These are phyloP conservation scores for Limtongia smithiae DNA, from an alignment of 805 yeast genomes.

Conservation along the genomic window DNA sequence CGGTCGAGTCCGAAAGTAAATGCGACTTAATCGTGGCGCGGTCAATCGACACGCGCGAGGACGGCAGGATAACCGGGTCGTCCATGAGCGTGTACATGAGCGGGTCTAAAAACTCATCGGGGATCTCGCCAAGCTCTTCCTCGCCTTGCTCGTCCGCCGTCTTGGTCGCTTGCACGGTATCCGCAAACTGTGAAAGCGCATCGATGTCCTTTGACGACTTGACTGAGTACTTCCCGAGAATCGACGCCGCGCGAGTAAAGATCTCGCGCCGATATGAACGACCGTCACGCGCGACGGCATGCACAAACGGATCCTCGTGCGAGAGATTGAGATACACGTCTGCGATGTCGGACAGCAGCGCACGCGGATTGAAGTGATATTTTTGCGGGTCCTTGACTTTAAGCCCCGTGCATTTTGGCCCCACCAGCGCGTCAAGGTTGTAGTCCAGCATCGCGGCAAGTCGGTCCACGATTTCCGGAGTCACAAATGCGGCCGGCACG, in stretches of 20 bases:
- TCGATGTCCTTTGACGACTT: constrained; percentile 55
- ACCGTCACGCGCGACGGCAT: constrained; percentile 85
- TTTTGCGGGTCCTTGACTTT: constrained; percentile 80
- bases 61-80: constrained; percentile 92
- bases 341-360: constrained; percentile 62
- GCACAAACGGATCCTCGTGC: constrained; percentile 58
- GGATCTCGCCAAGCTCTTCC: constrained; percentile 83
- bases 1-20: constrained; percentile 88
- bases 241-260: constrained; percentile 67
- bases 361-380: constrained; percentile 78
- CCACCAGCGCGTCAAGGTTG: constrained; percentile 86
- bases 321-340: constrained; percentile 74
- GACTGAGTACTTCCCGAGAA: constrained; percentile 54
- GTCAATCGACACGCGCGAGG: constrained; percentile 80
- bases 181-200: constrained; percentile 53
- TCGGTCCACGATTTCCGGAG: constrained; percentile 87
- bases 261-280: constrained; percentile 72
- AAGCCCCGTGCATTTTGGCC: constrained; percentile 86
- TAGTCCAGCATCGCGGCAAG: constrained; percentile 94
- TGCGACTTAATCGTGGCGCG: constrained; percentile 90
- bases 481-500: constrained; percentile 79
- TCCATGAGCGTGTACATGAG: constrained; percentile 93
- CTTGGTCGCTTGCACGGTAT: constrained; percentile 59
- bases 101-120: constrained; percentile 96
- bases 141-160: constrained; percentile 44